These are phyloP conservation scores for Escovopsis sp. DNA, from an alignment of 2,329 filamentous ascomycete species.

Conservation along the genomic window DNA sequence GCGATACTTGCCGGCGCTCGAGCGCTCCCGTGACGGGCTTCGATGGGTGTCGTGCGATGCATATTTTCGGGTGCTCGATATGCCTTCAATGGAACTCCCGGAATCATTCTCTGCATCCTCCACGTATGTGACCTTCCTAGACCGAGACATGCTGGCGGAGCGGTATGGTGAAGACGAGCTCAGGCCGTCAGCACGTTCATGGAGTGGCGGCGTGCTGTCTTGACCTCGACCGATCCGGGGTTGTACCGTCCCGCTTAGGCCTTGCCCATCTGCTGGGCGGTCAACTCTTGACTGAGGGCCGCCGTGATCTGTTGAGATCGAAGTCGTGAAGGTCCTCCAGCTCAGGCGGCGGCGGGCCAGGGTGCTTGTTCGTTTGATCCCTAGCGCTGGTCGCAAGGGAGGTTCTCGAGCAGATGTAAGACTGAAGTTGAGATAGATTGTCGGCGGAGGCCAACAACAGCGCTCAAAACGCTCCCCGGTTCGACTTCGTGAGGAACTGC, in stretches of 20 bases:
- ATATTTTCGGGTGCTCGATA: conserved; percentile 27
- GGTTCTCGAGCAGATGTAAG: too few relatives aligned
- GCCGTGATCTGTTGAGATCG: too few relatives aligned
- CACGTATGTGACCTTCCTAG: conserved; percentile 18
- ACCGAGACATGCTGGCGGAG: conserved; percentile 25
- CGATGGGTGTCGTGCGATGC: conserved; percentile 30
- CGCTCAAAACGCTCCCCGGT: too few relatives aligned
- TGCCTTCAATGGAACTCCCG: conserved; percentile 27
- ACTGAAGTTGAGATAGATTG: not conserved
- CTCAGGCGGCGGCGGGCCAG: too few relatives aligned
- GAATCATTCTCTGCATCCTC: conserved; percentile 40
- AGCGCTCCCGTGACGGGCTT: conserved; percentile 31
- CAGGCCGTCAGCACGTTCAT: too few relatives aligned
- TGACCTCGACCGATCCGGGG: not conserved
- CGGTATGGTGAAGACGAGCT: conserved; percentile 3
- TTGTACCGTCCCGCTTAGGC: too few relatives aligned
- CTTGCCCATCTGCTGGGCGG: not conserved
- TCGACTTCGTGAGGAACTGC: too few relatives aligned
- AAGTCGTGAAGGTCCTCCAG: too few relatives aligned
- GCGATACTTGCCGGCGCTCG: conserved; percentile 37
- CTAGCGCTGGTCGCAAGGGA: too few relatives aligned
- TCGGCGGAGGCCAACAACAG: too few relatives aligned
- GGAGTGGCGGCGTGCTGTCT: not conserved
- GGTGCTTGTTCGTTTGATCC: not conserved
- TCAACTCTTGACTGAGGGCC: too few relatives aligned